phyloP scores from a whole-genome alignment of 148 eudicot species.

The Rhododendron griersonianum region DNA sequence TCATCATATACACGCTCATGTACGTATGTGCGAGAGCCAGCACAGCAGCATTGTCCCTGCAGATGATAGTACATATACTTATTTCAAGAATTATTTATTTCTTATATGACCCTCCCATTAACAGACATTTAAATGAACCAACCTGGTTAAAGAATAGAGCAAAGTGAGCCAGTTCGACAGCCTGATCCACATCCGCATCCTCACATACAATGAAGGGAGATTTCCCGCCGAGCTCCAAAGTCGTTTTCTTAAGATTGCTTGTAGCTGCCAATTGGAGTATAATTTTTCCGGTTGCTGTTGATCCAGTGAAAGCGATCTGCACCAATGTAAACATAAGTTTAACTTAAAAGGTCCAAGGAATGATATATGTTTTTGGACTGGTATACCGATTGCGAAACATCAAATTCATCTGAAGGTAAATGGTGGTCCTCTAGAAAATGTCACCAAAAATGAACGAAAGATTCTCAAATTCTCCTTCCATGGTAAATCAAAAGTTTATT shows the following conservation, averaged over 20 bases:
- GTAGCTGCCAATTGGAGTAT: slow-evolving; percentile 49
- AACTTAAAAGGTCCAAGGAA: not conserved
- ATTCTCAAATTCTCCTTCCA: not conserved
- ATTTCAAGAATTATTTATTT: not conserved
- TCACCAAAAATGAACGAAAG: not conserved
- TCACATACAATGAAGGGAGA: slow-evolving; percentile 63
- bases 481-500: not conserved
- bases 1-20: slow-evolving; percentile 78
- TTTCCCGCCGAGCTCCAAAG: slow-evolving; percentile 70
- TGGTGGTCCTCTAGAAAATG: not conserved
- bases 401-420: not conserved
- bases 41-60: slow-evolving; percentile 94
- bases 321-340: not conserved
- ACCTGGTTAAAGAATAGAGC: slow-evolving; percentile 73
- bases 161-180: slow-evolving; percentile 59
- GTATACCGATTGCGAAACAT: not conserved
- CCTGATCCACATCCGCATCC: slow-evolving; percentile 63
- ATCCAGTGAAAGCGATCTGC: slow-evolving; percentile 66
- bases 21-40: slow-evolving; percentile 88
- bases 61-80: not conserved
- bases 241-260: slow-evolving; percentile 56
- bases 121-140: not conserved
- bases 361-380: not conserved
- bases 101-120: not conserved
- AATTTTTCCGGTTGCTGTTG: slow-evolving; percentile 45